Base-by-base conservation (phyloP, 2,329 filamentous ascomycete species). In the Karstenula rhodostoma region DNA sequence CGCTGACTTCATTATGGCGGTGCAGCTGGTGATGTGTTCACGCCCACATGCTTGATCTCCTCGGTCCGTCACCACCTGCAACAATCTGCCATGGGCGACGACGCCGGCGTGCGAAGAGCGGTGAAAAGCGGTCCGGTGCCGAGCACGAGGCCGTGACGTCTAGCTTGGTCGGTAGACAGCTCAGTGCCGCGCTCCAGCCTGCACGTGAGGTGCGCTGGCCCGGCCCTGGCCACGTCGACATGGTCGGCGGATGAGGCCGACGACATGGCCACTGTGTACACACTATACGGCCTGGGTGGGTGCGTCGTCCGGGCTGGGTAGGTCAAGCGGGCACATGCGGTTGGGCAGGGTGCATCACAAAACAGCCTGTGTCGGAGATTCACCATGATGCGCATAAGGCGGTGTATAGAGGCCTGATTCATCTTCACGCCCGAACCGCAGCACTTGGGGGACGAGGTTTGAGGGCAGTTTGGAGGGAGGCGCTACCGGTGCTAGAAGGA, bases 11-110 rank as follows among this genome's bases (percentile, higher is more conserved):
- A 72, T 72, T 64, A 68, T 70, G 68, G 73, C 72, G 68, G 70
- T 73, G 73, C 73, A 72, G 60, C 19, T 70, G 66, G 70, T 77
- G 71, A 76, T 74, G 71, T 75, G 73, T 75, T 72, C 69, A 69
- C 66, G 67, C 72, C 67, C 60, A 63, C 64, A 66, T 60, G 64
- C 62, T 69, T 62, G 67, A n/a, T n/a, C n/a, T n/a, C n/a, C n/a
- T n/a, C n/a, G n/a, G n/a, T n/a, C n/a, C n/a, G n/a, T n/a, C n/a
- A n/a, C n/a, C n/a, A n/a, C n/a, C n/a, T n/a, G n/a, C n/a, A n/a
- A n/a, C n/a, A n/a, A n/a, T n/a, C n/a, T n/a, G n/a, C n/a, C n/a
- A n/a, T n/a, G n/a, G n/a, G n/a, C n/a, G n/a, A 52, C 10, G 49
- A 37, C 35, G 5, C 29, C 4, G 12, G 29, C 25, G 13, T 44